Evolutionary conservation across 2,329 filamentous ascomycete genomes (phyloP).

Genomic region (Colletotrichum sp.): DNA sequence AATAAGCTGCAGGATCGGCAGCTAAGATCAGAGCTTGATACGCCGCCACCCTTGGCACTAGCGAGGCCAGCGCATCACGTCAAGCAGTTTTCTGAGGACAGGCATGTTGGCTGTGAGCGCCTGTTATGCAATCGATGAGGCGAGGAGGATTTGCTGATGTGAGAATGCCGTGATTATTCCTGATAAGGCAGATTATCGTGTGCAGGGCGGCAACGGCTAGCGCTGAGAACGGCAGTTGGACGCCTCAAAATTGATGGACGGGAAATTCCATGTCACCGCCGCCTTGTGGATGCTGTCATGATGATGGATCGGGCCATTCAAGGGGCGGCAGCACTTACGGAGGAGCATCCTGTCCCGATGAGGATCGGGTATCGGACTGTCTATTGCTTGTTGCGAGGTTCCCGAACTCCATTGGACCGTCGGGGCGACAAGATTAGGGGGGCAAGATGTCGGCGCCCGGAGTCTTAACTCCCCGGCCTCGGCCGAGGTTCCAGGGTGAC

Average conservation of each 20-base stretch:
- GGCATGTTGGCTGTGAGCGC: neutral
- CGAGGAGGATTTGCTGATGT: neutral
- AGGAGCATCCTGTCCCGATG: neutral
- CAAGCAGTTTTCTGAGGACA: neutral
- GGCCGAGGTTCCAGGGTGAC: neutral
- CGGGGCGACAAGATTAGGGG: neutral
- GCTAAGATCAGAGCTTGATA: constrained; percentile 11
- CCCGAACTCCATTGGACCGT: neutral
- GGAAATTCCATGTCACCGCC: neutral
- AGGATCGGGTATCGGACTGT: neutral
- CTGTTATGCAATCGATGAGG: neutral
- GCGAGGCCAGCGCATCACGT: neutral
- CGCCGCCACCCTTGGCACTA: neutral
- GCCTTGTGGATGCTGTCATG: neutral
- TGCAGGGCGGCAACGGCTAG: neutral
- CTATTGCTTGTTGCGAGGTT: neutral
- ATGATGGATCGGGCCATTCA: neutral
- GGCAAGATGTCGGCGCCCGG: constrained; percentile 1
- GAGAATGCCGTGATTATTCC: neutral
- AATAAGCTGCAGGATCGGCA: constrained; percentile 1
- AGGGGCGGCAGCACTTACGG: neutral
- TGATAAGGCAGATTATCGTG: neutral
- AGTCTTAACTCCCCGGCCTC: neutral
- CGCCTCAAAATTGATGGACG: neutral
- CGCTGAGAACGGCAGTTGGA: neutral